Evolutionary conservation across 768 basidiomycete genomes (phyloP).

Genomic region (Termitomyces sp.): DNA sequence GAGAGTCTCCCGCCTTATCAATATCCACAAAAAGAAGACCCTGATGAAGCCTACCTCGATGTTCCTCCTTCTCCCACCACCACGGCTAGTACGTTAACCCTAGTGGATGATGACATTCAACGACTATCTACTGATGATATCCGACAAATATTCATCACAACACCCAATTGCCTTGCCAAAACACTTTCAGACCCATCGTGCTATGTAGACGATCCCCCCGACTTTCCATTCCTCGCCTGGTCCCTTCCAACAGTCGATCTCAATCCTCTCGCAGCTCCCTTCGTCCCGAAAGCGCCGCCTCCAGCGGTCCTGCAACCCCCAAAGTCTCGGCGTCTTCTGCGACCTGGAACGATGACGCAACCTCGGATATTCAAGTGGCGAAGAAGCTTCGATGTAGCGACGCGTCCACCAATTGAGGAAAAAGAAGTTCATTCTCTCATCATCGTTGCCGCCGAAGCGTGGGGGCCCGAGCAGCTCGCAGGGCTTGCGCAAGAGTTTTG

Average conservation of each 20-base stretch:
- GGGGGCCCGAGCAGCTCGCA: conserved; percentile 13
- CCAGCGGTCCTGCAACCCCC: neutral
- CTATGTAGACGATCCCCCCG: neutral
- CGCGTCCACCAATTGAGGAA: neutral
- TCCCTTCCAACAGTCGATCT: conserved; percentile 8
- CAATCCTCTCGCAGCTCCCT: conserved; percentile 9
- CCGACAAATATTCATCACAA: conserved; percentile 10
- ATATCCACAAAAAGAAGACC: neutral
- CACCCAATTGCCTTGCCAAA: neutral
- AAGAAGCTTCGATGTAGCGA: conserved; percentile 11
- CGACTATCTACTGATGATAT: neutral
- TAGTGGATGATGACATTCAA: conserved; percentile 7
- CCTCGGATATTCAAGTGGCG: conserved; percentile 12
- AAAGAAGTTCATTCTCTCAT: conserved; percentile 12
- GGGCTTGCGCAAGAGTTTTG: conserved; percentile 17
- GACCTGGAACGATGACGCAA: conserved; percentile 8
- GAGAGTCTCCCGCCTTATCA: neutral
- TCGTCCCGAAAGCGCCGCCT: conserved; percentile 3
- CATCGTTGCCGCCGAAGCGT: conserved; percentile 7
- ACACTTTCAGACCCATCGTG: neutral
- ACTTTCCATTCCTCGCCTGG: neutral
- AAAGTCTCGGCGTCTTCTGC: conserved; percentile 10
- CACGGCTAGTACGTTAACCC: conserved; percentile 5
- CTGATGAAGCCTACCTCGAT: neutral
- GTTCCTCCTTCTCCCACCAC: conserved; percentile 6